Evolutionary conservation across 768 basidiomycete genomes (phyloP), one percentile per base, ranked within the genome.

Genomic region (Russula olivacea): DNA sequence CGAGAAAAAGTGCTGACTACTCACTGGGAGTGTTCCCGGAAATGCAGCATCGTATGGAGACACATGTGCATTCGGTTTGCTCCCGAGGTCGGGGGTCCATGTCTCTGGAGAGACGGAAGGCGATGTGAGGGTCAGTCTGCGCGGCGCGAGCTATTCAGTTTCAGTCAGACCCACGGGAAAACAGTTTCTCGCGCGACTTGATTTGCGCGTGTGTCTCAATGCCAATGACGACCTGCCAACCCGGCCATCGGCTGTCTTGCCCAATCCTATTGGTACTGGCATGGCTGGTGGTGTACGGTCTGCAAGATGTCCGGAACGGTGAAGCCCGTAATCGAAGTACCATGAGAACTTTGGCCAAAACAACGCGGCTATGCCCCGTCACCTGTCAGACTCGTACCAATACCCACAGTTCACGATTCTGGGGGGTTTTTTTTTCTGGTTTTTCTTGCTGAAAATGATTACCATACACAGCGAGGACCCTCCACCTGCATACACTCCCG

Each of bases 131-230:
- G 32, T 30, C 11, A 21, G 30, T 52, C 10, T 1, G 51, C 11
- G 56, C 9, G 15, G 38, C 38, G 38, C 38, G 38, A 15, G 38
- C 15, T 17, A 40, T 40, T 40, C 36, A 51, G 50, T 30, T n/a
- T n/a, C 21, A 40, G 12, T 10, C 45, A 21, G 52, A 74, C 81
- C 65, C 25, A 85, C 84, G 69, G 41, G 94, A 98, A 74, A 99
- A 98, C 28, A 99, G 80, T 74, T 99, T 99, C 61, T 78, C 76
- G 61, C 86, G 83, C 2, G 93, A 87, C 73, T 89, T 91, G 71
- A 99, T 83, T 72, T 98, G 96, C 0, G 93, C 91, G 71, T 98
- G 97, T 6, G 96, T 91, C 71, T 99, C 97, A 52, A 99, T 87
- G 17, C 97, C 97, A 36, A 98, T 85, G 45, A 96, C 78, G 21